Conservation (phyloP, 2,329 filamentous ascomycete genomes). For the Epichloe scottii region DNA sequence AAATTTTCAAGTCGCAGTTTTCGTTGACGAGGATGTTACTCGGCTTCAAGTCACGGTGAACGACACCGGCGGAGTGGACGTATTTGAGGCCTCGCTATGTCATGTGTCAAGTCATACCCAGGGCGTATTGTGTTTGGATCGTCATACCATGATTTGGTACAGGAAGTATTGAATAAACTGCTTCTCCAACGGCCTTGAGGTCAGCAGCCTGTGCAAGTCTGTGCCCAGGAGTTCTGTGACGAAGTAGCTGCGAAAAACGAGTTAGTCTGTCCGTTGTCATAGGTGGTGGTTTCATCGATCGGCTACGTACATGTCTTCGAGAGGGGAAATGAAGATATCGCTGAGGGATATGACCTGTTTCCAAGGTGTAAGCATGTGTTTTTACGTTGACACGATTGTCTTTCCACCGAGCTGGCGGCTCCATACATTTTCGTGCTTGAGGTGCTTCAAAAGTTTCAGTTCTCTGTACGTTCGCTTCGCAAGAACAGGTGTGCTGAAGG, state of each 20-base stretch:
- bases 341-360: slow-evolving; percentile 85
- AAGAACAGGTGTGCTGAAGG: slow-evolving; percentile 96
- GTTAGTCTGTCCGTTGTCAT: slow-evolving; percentile 8
- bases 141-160: slow-evolving; percentile 87
- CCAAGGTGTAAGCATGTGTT: slow-evolving; percentile 5
- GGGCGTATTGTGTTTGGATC: too few relatives aligned
- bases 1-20: slow-evolving; percentile 99
- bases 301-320: slow-evolving; percentile 81
- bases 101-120: slow-evolving; percentile 8
- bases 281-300: slow-evolving; percentile 3
- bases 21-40: slow-evolving; percentile 99
- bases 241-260: slow-evolving; percentile 57
- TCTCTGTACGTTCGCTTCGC: slow-evolving; percentile 97
- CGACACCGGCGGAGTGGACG: slow-evolving; percentile 94
- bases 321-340: slow-evolving; percentile 98
- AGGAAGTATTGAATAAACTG: slow-evolving; percentile 99
- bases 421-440: slow-evolving; percentile 86
- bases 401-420: not conserved
- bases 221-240: slow-evolving; percentile 96
- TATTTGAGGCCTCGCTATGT: slow-evolving; percentile 89
- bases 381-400: not conserved
- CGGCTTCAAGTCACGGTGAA: slow-evolving; percentile 94
- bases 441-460: slow-evolving; percentile 91
- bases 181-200: slow-evolving; percentile 91
- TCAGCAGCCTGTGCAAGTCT: slow-evolving; percentile 88